Base-by-base conservation (phyloP, 805 yeast genomes). In the Jamesozyma hellenica region DNA sequence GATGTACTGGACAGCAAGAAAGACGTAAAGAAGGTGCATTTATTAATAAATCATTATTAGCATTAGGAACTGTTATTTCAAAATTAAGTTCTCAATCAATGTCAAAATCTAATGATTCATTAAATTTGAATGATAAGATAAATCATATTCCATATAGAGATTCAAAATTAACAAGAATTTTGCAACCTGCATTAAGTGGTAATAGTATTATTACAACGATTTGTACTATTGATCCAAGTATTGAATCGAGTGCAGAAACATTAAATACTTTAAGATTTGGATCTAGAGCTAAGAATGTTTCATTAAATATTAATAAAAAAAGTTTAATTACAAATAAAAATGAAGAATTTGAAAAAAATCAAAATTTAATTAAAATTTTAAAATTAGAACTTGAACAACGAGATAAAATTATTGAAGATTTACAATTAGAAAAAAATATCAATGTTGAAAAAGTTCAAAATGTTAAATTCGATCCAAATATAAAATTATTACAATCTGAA, bases 151-250 rank as follows among this genome's bases (percentile, higher is more conserved):
- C 96, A 0, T 90, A 85, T 62, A 68, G 98, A 56, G 97, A 90
- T 58, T 85, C 95, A 3, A 90, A 90, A 55, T 72, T 90, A 42
- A 90, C 98, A 0, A 67, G 98, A 42, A 64, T 90, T 26, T 64
- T 90, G 41, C 97, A 92, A 60, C 96, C 96, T 1, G 92, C 96
- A 0, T 67, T 90, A 28, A 80, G 92, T 25, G 97, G 97, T 1
- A 74, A 79, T 26, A 79, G 95, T 2, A 68, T 87, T 28, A 87
- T 90, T 13, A 76, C 85, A 38, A 80, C 92, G 4, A 68, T 90
- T 19, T 92, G 97, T 58, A 90, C 97, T 0, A 77, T 90, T 14
- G 88, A 84, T 51, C 63, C 82, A 33, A 76, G 82, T 3, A 60
- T 63, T 16, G 69, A 69, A 17, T 70, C 78, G 1, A 63, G 72